Conservation (phyloP, 371 early-diverging fungal species). For the Mucor lusitanicus region DNA sequence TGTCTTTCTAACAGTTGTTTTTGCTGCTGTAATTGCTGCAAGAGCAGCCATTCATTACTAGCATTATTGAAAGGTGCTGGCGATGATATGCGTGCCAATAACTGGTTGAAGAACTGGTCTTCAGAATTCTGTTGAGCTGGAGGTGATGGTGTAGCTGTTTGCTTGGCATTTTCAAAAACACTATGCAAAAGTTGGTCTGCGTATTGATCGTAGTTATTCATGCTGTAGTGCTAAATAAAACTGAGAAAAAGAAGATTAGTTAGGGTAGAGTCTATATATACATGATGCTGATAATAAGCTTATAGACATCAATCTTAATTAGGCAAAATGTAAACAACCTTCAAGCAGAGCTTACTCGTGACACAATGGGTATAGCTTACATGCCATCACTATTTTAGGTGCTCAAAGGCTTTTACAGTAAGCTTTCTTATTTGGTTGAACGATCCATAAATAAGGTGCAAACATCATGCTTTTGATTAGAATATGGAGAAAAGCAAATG, state of each 20-base stretch:
- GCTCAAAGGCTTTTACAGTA: neutral
- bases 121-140: neutral
- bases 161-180: constrained; percentile 20
- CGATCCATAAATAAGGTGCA: neutral
- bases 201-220: constrained; percentile 16
- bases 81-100: neutral
- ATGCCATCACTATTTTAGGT: neutral
- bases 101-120: constrained; percentile 7
- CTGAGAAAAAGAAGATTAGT: neutral
- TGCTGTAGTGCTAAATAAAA: neutral
- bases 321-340: constrained; percentile 8
- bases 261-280: neutral
- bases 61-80: neutral
- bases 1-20: constrained; percentile 5
- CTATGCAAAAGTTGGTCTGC: constrained; percentile 16
- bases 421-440: neutral
- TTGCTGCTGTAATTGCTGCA: constrained; percentile 12
- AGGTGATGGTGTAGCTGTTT: neutral
- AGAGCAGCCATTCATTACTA: constrained; percentile 2
- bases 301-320: neutral
- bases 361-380: neutral
- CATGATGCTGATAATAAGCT: neutral
- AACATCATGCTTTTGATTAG: too few species aligned
- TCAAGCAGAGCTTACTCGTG: neutral
- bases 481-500: too few species aligned